Conservation (phyloP, 2,329 filamentous ascomycete genomes). For the Venturia oleaginea region DNA sequence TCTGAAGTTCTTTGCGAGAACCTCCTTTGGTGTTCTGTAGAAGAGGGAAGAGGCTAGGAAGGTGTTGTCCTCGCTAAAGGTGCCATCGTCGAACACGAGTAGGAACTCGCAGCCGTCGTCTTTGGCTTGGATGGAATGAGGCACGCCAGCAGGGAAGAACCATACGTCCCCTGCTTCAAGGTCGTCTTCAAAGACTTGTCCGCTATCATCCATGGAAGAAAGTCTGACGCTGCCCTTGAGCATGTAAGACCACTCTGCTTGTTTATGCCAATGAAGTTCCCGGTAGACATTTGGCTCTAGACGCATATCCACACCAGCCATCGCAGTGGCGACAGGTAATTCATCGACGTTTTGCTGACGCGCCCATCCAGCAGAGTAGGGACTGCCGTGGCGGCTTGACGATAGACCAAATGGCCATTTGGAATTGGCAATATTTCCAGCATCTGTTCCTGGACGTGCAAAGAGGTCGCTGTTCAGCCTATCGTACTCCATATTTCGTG, state of each 20-base stretch:
- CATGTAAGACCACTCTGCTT: conserved; percentile 70
- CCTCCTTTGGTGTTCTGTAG: conserved; percentile 61
- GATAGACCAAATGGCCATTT: conserved; percentile 51
- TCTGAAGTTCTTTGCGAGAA: conserved; percentile 68
- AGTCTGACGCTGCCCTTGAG: conserved; percentile 62
- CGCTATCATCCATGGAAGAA: conserved; percentile 64
- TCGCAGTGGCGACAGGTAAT: conserved; percentile 54
- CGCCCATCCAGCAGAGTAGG: conserved; percentile 58
- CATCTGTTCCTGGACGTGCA: conserved; percentile 63
- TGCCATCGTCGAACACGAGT: conserved; percentile 52
- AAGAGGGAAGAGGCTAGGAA: conserved; percentile 69
- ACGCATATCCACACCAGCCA: conserved; percentile 72
- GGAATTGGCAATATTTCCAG: conserved; percentile 62
- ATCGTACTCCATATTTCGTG: conserved; percentile 58
- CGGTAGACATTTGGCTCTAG: conserved; percentile 63
- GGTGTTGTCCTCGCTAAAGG: conserved; percentile 56
- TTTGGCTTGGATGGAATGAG: conserved; percentile 65
- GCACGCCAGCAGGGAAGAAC: conserved; percentile 72
- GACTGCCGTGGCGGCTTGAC: conserved; percentile 39
- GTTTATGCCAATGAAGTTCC: conserved; percentile 74
- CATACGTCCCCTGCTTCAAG: conserved; percentile 67
- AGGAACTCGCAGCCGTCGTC: conserved; percentile 51
- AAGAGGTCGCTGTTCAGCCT: conserved; percentile 63
- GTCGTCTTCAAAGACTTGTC: conserved; percentile 69
- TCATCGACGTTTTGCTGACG: conserved; percentile 62